Base-by-base conservation (phyloP, 1,139 yeast genomes). In the Pichia sp. region DNA sequence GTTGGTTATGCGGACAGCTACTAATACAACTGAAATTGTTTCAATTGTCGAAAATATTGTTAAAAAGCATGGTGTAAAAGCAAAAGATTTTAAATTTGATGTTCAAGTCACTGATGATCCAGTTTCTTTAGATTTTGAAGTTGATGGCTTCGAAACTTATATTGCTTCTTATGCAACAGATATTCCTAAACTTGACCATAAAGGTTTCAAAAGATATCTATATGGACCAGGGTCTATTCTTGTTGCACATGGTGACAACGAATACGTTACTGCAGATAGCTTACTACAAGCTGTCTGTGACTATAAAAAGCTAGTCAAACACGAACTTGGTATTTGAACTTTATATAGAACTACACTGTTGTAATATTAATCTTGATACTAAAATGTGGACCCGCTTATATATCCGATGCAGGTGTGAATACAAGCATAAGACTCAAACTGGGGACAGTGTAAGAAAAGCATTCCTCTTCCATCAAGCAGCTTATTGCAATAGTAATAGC, bases 181-280 rank as follows among this genome's bases (percentile, higher is more conserved):
- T 52, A 68, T 80, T 40, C 84, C 85, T 4, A 68, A 74, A 48
- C 57, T 79, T 41, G 47, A 54, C 3, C 63, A 66, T 4, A 60
- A 61, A n/a, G 58, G 63, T 12, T 55, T 61, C 43, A 64, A 60
- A 40, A 62, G 77, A 48, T 79, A 74, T 52, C 61, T 80, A 25
- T 81, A 78, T 52, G 89, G 88, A 0, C 84, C 88, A 1, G 89
- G 88, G 1, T 61, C 77, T 2, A 79, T 81, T 44, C 68, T 67
- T 28, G 78, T 76, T 28, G 88, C 88, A 1, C 88, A 80, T 53
- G 71, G 79, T 3, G 81, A 69, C 44, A 59, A 73, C 44, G 89
- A 81, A 59, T 70, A 61, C 51, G 73, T 81, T 24, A 69, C 71
- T 8, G 63, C 71, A 30, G 54, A 58, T 4, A 82, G 77, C 51